These are phyloP conservation scores for Boletus insuetus DNA, from an alignment of 768 basidiomycete species.

Conservation along the genomic window DNA sequence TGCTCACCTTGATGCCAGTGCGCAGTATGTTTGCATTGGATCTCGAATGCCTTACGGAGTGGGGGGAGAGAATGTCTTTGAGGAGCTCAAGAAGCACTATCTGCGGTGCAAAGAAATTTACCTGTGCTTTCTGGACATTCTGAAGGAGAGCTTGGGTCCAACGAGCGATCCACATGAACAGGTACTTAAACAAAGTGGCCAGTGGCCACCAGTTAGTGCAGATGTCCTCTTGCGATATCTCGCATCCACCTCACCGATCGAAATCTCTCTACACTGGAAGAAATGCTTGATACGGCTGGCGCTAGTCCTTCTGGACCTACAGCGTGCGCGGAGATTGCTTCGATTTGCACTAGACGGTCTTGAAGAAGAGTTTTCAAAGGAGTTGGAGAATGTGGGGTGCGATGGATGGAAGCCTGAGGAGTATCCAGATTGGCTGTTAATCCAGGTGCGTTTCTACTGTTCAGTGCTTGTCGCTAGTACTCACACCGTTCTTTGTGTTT, in stretches of 20 bases:
- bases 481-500: background rate
- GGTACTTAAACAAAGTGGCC: background rate
- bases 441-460: background rate
- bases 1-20: background rate
- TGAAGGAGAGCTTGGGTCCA: conserved; percentile 13
- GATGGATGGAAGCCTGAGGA: background rate
- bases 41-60: background rate
- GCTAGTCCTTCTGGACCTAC: background rate
- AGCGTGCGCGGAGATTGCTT: background rate
- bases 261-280: background rate
- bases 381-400: background rate
- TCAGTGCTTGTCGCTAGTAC: no score
- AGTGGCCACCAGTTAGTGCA: background rate
- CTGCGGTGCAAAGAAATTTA: background rate
- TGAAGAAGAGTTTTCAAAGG: no score
- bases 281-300: background rate
- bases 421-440: conserved; percentile 36
- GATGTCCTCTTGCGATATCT: background rate
- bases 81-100: background rate
- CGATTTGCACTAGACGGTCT: background rate
- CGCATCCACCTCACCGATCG: background rate
- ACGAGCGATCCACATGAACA: background rate
- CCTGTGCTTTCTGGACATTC: background rate
- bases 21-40: background rate
- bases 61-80: background rate